Evolutionary conservation across 163 green algal genomes (phyloP).

Genomic region (Prototheca cutis): DNA sequence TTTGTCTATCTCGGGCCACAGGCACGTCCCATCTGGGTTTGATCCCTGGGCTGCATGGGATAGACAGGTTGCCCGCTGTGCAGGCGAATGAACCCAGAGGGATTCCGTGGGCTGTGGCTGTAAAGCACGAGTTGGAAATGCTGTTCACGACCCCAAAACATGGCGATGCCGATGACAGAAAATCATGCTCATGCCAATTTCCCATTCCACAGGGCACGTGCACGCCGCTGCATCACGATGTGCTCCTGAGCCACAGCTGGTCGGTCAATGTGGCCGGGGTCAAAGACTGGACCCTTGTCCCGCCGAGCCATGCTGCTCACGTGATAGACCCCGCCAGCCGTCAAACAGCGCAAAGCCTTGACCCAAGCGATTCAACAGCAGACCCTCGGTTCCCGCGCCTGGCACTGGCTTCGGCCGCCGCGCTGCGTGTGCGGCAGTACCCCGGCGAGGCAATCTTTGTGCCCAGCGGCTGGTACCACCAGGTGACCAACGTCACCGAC

Average conservation of each 20-base stretch:
- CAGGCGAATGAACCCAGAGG: too few relatives aligned
- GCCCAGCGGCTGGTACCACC: constrained; percentile 85
- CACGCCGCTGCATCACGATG: constrained; percentile 77
- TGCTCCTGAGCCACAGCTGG: constrained; percentile 79
- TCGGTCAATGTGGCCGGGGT: constrained; percentile 67
- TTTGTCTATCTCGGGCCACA: constrained; percentile 77
- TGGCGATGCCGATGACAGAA: too few relatives aligned
- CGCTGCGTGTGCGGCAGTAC: constrained; percentile 48
- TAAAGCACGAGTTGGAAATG: too few relatives aligned
- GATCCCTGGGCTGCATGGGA: too few relatives aligned
- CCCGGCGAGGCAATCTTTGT: constrained; percentile 82
- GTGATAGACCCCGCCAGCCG: constrained; percentile 33
- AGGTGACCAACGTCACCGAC: constrained; percentile 44
- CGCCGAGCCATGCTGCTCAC: constrained; percentile 45
- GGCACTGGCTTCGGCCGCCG: neutral
- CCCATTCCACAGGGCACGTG: constrained; percentile 46
- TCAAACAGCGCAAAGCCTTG: too few relatives aligned
- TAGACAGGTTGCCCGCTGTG: too few relatives aligned
- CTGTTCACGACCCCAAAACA: too few relatives aligned
- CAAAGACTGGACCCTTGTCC: constrained; percentile 77
- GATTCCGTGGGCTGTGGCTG: too few relatives aligned
- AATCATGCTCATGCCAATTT: too few relatives aligned
- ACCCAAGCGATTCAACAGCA: neutral
- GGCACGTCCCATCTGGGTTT: constrained; percentile 9
- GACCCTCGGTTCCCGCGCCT: neutral